Base-by-base conservation (phyloP, 2,329 filamentous ascomycete genomes). In the Botrytis hyacinthi region DNA sequence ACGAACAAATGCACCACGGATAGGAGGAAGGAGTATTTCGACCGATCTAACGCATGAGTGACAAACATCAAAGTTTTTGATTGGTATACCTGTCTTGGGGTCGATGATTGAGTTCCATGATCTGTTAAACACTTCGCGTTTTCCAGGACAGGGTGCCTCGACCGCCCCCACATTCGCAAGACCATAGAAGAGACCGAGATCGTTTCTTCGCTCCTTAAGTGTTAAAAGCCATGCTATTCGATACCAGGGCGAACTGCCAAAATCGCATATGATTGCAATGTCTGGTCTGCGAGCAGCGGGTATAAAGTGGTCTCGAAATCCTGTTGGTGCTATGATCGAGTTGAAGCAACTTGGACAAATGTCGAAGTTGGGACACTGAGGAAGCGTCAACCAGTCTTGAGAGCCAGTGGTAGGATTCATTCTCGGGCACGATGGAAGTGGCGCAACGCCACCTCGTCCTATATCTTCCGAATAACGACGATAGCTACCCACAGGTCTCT, bases 141-240 rank as follows among this genome's bases (percentile, higher is more conserved):
- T 84, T 57, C 86, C 92, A 57, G 82, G 87, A 84, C 87, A 97
- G 83, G 79, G 87, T 80, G 82, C 86, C 78, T 76, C 86, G 83
- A 84, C 86, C 7, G 87, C 86, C 3, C 87, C 84, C 57, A 93
- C 87, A 16, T 88, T 86, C 8, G 91, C 90, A 48, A 97, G 86
- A 54, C 88, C 87, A 74, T 91, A 88, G 44, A 98, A 85, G 8
- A 97, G 83, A 20, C 88, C 87, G 59, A 96, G 83, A 76, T 93
- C 90, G 4, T 87, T 85, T 29, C 88, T 85, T 20, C 89, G 83
- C 76, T 93, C 89, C 81, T 94, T 94, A 70, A 92, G 84, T 3
- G 91, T 95, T 75, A 97, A 86, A 4, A 95, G 86, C 89, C 92
- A 97, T 0, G 94, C 94, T 57, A 97, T 89, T 42, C 93, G 90